Evolutionary conservation across 768 basidiomycete species (phyloP).

Genomic region (Mycena alexandri): DNA sequence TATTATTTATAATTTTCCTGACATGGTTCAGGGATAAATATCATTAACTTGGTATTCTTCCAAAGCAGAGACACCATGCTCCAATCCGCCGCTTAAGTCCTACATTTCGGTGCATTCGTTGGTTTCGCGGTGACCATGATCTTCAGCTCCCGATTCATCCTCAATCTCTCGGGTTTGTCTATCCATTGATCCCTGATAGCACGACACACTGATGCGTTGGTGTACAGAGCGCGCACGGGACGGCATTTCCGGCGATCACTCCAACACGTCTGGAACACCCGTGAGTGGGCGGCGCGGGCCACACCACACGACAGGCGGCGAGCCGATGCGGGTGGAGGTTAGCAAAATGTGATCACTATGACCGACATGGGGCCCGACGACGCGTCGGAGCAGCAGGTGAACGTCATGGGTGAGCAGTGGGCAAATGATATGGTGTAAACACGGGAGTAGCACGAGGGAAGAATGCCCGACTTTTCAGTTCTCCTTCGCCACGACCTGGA

Average conservation of each 20-base stretch:
- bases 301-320: neutral
- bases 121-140: conserved; percentile 34
- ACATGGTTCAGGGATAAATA: conserved; percentile 22
- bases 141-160: conserved; percentile 33
- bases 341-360: conserved; percentile 28
- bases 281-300: neutral
- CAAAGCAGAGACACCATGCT: conserved; percentile 14
- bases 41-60: conserved; percentile 31
- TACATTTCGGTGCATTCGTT: neutral
- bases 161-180: conserved; percentile 33
- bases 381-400: too few relatives aligned
- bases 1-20: neutral
- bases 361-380: conserved; percentile 16
- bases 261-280: conserved; percentile 20
- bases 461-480: too few relatives aligned
- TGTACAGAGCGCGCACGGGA: conserved; percentile 19
- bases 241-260: conserved; percentile 20
- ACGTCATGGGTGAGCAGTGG: too few relatives aligned
- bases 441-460: too few relatives aligned
- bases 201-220: neutral
- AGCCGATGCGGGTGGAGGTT: conserved; percentile 10
- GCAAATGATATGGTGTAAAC: too few relatives aligned
- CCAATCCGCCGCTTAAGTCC: conserved; percentile 25
- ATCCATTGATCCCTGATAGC: neutral
- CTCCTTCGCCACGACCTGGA: too few relatives aligned